Percentiles rank a stretch among this genome's conserved stretches.
These are phyloP conservation scores for Ceratobasidium sp. DNA, from an alignment of 1,284 basidiomycete genomes.

Conservation along the genomic window DNA sequence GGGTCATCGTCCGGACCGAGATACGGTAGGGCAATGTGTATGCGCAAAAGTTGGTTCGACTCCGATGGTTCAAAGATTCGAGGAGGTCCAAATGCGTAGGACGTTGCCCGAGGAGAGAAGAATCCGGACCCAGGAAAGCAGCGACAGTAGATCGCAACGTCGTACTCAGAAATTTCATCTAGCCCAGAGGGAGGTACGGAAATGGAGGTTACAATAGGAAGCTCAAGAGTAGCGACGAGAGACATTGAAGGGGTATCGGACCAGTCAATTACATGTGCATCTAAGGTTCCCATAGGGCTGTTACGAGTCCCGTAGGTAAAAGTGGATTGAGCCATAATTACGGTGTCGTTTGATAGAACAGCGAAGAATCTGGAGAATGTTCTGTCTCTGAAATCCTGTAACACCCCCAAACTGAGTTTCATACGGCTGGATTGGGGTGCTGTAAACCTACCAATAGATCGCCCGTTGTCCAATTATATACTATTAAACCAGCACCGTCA, in stretches of 20 bases:
- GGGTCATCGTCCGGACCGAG: too few species aligned
- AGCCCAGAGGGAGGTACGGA: background rate
- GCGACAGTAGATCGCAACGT: background rate
- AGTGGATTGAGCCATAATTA: background rate
- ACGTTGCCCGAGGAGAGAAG: background rate
- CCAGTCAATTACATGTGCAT: background rate
- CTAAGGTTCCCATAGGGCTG: background rate
- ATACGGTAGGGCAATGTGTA: background rate
- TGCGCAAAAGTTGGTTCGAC: background rate
- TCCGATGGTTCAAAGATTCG: background rate
- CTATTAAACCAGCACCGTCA: background rate
- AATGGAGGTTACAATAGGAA: background rate
- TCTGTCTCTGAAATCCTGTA: too few species aligned
- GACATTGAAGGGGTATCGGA: background rate
- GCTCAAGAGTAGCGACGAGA: background rate
- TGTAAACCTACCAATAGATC: background rate
- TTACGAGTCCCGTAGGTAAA: background rate
- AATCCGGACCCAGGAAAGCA: background rate
- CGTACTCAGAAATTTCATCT: background rate
- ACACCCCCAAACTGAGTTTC: too few species aligned
- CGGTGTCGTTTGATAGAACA: background rate
- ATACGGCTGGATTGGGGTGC: too few species aligned
- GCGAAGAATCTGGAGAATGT: too few species aligned
- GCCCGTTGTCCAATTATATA: conserved; percentile 13
- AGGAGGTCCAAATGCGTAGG: background rate